Base-by-base conservation (phyloP, 345 rosid species). In the thale cress (Arabidopsis thaliana) region DNA sequence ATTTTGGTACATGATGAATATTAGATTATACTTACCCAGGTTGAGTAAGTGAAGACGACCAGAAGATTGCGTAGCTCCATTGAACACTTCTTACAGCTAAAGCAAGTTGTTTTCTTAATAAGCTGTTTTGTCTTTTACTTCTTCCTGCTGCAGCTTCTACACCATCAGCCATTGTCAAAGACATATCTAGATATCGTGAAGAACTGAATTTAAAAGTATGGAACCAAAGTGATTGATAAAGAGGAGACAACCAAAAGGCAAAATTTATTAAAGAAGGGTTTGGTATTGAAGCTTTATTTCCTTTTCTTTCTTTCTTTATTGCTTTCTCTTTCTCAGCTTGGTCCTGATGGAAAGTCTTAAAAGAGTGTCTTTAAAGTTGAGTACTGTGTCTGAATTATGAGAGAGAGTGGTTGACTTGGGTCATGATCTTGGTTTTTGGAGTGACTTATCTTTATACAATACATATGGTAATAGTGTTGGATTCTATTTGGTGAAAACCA, bases 51-150 rank as follows among this genome's bases (percentile, higher is more conserved):
- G 98, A 93, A 56, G 79, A 72, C 0, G 97, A 85, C 98, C 98
- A 94, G 86, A 88, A 94, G 71, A 94, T 78, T 50, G 96, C 98
- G 61, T 94, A 91, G 85, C 90, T 94, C 98, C 97, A 94, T 56
- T 88, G 89, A 64, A 89, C 84, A 69, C 91, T 94, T 85, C 87
- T 86, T 30, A 94, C 91, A 80, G 88, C 89, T 52, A 91, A 81
- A 59, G 93, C 91, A 75, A 94, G 97, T 84, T 81, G 84, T 79
- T 86, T 87, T 65, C 84, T 87, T 68, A 91, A 69, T 69, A 79
- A 65, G 68, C 49, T 78, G 57, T 65, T 77, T 65, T 77, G 44
- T 28, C 13, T 83, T 51, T 82, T 82, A 73, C 79, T 56, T 73
- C 82, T 30, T 50, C 73, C 52, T 69, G 82, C 70, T 83, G 53